Evolutionary conservation across 495 filamentous ascomycete species (phyloP).

Genomic region (Lophiotrema nucula): DNA sequence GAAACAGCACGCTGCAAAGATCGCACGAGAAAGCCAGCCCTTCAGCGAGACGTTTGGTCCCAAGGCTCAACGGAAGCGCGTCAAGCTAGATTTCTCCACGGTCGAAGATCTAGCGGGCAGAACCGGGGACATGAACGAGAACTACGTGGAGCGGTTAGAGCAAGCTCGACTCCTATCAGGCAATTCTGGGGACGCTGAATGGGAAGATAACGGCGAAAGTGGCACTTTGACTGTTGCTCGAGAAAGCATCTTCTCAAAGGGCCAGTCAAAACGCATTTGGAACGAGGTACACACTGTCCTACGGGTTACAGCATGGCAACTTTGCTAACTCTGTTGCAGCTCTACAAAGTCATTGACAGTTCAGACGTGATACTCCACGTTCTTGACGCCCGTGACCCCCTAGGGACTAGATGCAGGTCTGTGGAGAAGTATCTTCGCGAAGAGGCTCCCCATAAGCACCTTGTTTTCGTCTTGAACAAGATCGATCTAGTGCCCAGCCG

Average conservation of each 20-base stretch:
- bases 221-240: constrained; percentile 64
- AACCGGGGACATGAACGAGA: constrained; percentile 71
- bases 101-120: constrained; percentile 80
- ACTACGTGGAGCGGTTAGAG: constrained; percentile 74
- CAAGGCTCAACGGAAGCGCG: constrained; percentile 86
- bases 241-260: constrained; percentile 91
- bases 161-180: constrained; percentile 70
- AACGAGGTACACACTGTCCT: constrained; percentile 80
- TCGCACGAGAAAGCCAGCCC: constrained; percentile 80
- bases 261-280: constrained; percentile 93
- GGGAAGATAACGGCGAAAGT: constrained; percentile 40
- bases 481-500: constrained; percentile 91
- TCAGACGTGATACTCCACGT: constrained; percentile 45
- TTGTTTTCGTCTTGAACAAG: constrained; percentile 93
- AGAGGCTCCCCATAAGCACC: constrained; percentile 92
- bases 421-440: constrained; percentile 91
- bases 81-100: constrained; percentile 78
- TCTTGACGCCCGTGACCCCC: constrained; percentile 44
- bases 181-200: constrained; percentile 56
- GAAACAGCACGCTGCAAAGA: constrained; percentile 92
- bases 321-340: neutral
- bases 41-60: constrained; percentile 91
- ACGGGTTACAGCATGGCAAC: neutral
- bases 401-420: constrained; percentile 59
- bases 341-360: constrained; percentile 69